These are phyloP conservation scores for Coemansia sp. DNA, from an alignment of 192 early-diverging fungal species.

Conservation along the genomic window DNA sequence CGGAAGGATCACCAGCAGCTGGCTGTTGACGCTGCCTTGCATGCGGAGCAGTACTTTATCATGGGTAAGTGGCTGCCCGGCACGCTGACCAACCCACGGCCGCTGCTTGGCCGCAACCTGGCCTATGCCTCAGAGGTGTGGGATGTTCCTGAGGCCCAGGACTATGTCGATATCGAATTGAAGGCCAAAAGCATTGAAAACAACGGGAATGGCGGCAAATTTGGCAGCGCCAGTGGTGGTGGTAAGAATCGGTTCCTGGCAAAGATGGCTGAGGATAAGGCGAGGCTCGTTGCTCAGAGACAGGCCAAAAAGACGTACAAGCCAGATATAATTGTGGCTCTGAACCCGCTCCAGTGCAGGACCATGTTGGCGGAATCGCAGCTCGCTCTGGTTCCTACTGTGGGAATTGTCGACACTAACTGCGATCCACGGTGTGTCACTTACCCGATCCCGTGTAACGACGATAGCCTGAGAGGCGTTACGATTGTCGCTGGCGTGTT, in stretches of 20 bases:
- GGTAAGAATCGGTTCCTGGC: slow-evolving; percentile 10
- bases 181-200: neutral
- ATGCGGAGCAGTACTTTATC: slow-evolving; percentile 73
- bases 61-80: slow-evolving; percentile 82
- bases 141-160: slow-evolving; percentile 37
- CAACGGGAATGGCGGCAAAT: neutral
- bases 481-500: slow-evolving; percentile 80
- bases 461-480: slow-evolving; percentile 77
- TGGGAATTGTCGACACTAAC: slow-evolving; percentile 91
- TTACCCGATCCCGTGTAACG: slow-evolving; percentile 94
- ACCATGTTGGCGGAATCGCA: slow-evolving; percentile 80
- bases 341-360: slow-evolving; percentile 79
- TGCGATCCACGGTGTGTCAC: slow-evolving; percentile 79
- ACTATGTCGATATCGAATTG: slow-evolving; percentile 9
- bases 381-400: slow-evolving; percentile 75
- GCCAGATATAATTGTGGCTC: slow-evolving; percentile 79
- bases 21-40: slow-evolving; percentile 76
- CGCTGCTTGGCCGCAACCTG: slow-evolving; percentile 10
- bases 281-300: neutral
- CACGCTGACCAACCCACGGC: slow-evolving; percentile 76
- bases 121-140: slow-evolving; percentile 19
- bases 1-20: slow-evolving; percentile 63
- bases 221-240: too few species aligned
- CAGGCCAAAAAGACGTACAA: slow-evolving; percentile 53
- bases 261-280: slow-evolving; percentile 24